Evolutionary conservation across 768 basidiomycete genomes (phyloP).

Genomic region (Sarcodon sp.): DNA sequence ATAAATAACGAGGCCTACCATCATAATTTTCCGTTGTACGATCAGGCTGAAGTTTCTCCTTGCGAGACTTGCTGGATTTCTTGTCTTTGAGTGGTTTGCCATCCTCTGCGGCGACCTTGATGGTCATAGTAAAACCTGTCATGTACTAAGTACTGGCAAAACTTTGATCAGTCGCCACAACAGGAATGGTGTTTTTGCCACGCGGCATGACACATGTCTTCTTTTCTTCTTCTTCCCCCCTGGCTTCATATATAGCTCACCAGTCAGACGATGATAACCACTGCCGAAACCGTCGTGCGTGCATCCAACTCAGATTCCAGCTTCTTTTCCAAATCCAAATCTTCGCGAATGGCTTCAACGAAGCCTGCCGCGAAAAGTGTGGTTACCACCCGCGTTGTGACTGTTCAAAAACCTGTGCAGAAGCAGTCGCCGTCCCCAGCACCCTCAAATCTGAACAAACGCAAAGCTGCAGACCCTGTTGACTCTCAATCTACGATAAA

Average conservation of each 20-base stretch:
- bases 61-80: conserved; percentile 9
- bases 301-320: conserved; percentile 11
- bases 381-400: conserved; percentile 18
- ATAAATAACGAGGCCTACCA: too few relatives aligned
- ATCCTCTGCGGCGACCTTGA: too few relatives aligned
- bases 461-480: conserved; percentile 7
- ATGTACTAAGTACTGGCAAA: too few relatives aligned
- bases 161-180: too few relatives aligned
- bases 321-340: conserved; percentile 19
- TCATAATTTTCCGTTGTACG: too few relatives aligned
- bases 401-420: conserved; percentile 6
- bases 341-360: conserved; percentile 3
- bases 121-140: too few relatives aligned
- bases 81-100: conserved; percentile 2
- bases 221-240: too few relatives aligned
- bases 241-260: too few relatives aligned
- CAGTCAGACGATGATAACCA: neutral
- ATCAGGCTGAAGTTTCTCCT: neutral
- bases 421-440: conserved; percentile 5
- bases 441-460: conserved; percentile 10
- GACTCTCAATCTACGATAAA: conserved; percentile 4
- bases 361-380: conserved; percentile 6
- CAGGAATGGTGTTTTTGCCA: too few relatives aligned
- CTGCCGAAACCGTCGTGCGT: neutral
- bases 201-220: too few relatives aligned